Base-by-base conservation (phyloP, 768 basidiomycete species). In the Tremella fuciformis region DNA sequence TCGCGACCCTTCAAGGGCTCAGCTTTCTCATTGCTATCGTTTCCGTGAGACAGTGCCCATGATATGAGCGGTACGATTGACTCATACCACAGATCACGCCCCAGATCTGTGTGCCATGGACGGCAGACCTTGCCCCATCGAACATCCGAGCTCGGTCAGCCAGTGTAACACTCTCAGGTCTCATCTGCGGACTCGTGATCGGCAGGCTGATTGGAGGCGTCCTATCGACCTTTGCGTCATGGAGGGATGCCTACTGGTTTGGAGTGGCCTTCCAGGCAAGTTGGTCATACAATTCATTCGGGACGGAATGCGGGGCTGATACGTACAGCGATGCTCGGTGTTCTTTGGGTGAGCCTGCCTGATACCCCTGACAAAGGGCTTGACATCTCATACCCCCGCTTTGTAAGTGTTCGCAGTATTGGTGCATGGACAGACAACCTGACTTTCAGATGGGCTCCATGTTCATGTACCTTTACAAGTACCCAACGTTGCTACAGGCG, bases 61-160 rank as follows among this genome's bases (percentile, higher is more conserved):
- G 42, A 22, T 34, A 34, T 34, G 29, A 34, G 11, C 29, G 29
- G n/a, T n/a, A n/a, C 11, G 11, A 6, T 34, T 34, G 29, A 11
- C 11, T 34, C 29, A 34, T 34, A 34, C 11, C 29, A 11, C 77
- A 81, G 67, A 60, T 72, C 13, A 68, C 68, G 19, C 71, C 71
- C 18, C 77, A 78, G 57, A 84, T 92, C 59, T 77, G 85, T 59
- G 84, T 94, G 56, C 83, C 90, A 0, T 67, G 87, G 41, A 88
- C 88, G 0, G 91, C 85, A 1, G 91, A 94, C 76, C 82, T 93
- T 24, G 89, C 89, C 0, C 84, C 87, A 0, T 84, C 86, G 0
- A 81, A 85, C 49, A 82, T 83, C 19, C 83, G 89, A 24, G 90
- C 86, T 0, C 81, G 85, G 3, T 87, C 89, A 0, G 80, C 93